Base-by-base conservation (phyloP, 345 rosid genomes). In the Mercurialis annua region DNA sequence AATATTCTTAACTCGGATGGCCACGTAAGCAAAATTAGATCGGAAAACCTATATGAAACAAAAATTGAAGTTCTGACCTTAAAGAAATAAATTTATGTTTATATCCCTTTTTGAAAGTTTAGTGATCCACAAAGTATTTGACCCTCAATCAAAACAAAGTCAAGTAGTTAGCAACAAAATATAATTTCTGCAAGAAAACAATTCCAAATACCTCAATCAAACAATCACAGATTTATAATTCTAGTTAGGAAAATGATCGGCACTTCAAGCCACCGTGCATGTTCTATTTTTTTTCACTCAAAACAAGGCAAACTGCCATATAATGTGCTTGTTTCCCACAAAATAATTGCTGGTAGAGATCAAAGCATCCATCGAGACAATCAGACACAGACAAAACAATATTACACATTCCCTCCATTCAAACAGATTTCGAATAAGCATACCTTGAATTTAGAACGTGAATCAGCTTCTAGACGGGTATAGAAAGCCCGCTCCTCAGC, bases 371-470 rank as follows among this genome's bases (percentile, higher is more conserved):
- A n/a, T 20, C 34, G 16, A 29, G 48, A 21, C 24, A 40, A n/a
- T 51, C 31, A n/a, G 10, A 16, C 14, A 44, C 48, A 24, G 48
- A 46, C 59, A 6, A 30, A 69, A 36, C 7, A 38, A 9, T 1
- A 14, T 18, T 61, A 57, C 48, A 36, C 58, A 49, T 21, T 38
- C 34, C 18, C 23, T 29, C 65, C 36, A 18, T 50, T 10, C 18
- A 20, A 34, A 60, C 16, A 42, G 48, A 21, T 16, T 40, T 30
- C 21, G 24, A 5, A 26, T 43, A 67, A 58, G 57, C 57, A 65
- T 72, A 93, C 98, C 97, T 86, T 93, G 75, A 93, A 89, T 78
- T 89, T 84, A 52, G 89, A 80, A 17, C 84, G 90, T 29, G 99
- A 94, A 75, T 84, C 85, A 17, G 87, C 76, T 81, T 94, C 99